These are phyloP conservation scores for Sapria himalayana DNA, from an alignment of 345 rosid species.

Conservation along the genomic window DNA sequence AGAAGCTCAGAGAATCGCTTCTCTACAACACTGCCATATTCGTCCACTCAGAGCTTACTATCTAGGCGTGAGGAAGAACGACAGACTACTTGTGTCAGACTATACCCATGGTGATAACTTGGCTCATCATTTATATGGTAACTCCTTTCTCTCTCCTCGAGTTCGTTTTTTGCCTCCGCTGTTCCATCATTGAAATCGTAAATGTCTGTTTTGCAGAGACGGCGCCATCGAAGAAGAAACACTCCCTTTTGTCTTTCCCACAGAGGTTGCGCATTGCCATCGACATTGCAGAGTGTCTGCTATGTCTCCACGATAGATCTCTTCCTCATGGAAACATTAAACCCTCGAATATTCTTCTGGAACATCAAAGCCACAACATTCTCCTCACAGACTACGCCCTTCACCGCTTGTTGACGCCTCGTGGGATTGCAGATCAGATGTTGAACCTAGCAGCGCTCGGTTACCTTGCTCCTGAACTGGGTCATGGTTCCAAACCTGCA, in stretches of 20 bases:
- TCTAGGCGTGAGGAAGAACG: slow-evolving; percentile 95
- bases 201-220: slow-evolving; percentile 35
- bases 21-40: slow-evolving; percentile 47
- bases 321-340: slow-evolving; percentile 74
- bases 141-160: slow-evolving; percentile 1
- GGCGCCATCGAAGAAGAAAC: slow-evolving; percentile 78
- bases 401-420: slow-evolving; percentile 65
- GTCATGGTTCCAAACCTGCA: slow-evolving; percentile 46
- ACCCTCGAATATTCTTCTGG: slow-evolving; percentile 62
- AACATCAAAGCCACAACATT: slow-evolving; percentile 25
- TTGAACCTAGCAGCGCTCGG: slow-evolving; percentile 85
- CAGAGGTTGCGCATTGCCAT: slow-evolving; percentile 66
- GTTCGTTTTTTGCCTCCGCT: background rate
- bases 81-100: slow-evolving; percentile 74
- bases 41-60: slow-evolving; percentile 76
- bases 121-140: slow-evolving; percentile 81
- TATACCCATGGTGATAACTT: slow-evolving; percentile 79
- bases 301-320: slow-evolving; percentile 68
- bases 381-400: slow-evolving; percentile 60
- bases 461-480: slow-evolving; percentile 72
- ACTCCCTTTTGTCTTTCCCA: slow-evolving; percentile 49
- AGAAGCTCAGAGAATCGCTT: slow-evolving; percentile 74
- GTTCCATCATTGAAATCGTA: background rate
- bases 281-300: slow-evolving; percentile 54
- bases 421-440: slow-evolving; percentile 76